A percentile compares a stretch with the other conserved stretches of the same genome.
Conservation (phyloP, 805 yeast species). For the Wickerhamomyces chambardii region DNA sequence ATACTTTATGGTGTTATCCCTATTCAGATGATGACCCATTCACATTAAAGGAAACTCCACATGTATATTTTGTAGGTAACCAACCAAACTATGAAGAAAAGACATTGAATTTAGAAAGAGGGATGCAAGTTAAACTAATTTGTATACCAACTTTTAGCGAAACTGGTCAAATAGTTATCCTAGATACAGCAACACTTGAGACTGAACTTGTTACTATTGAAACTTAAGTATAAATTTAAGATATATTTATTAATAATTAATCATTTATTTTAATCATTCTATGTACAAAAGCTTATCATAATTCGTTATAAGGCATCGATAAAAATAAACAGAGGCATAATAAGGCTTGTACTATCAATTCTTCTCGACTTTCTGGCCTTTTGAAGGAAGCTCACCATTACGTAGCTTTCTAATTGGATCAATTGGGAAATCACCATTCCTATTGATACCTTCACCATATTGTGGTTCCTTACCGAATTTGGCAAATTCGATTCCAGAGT, state of each 20-base stretch:
- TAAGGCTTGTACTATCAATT: too few species aligned
- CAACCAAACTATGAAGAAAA: conserved; percentile 54
- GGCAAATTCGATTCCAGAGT: conserved; percentile 36
- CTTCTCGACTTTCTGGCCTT: too few species aligned
- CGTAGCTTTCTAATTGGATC: conserved; percentile 14
- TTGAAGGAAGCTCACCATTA: too few species aligned
- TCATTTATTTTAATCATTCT: too few species aligned
- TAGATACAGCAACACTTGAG: conserved; percentile 50
- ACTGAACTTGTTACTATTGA: conserved; percentile 34
- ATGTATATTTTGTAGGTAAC: conserved; percentile 81
- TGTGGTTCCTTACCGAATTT: conserved; percentile 44
- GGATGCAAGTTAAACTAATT: conserved; percentile 41
- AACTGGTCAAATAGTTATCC: conserved; percentile 55
- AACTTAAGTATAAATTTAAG: not conserved
- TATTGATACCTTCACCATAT: conserved; percentile 54
- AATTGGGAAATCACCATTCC: conserved; percentile 41
- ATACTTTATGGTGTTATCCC: conserved; percentile 88
- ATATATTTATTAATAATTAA: too few species aligned
- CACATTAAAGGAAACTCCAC: conserved; percentile 69
- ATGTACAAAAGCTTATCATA: too few species aligned
- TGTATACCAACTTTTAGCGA: conserved; percentile 62
- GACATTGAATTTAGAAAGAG: conserved; percentile 24
- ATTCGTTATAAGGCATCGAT: too few species aligned
- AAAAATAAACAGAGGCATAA: too few species aligned
- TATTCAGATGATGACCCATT: conserved; percentile 74